Conservation (phyloP, 2,329 filamentous ascomycete species). For the Cladophialophora chaetospira region DNA sequence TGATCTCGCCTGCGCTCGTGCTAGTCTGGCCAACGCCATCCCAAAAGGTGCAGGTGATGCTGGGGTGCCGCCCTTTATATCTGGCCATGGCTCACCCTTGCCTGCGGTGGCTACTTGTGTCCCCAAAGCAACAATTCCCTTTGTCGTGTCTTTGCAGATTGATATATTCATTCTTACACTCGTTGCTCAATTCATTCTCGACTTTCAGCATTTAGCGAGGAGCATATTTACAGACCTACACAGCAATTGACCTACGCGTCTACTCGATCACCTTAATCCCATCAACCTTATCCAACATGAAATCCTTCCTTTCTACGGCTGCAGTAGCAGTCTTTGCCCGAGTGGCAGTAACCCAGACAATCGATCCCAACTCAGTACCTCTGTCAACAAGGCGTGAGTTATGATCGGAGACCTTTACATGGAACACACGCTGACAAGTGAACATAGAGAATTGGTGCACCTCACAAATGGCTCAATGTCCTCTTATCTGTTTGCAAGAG, state of each 20-base stretch:
- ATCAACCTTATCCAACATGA: slow-evolving; percentile 13
- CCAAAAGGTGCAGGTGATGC: slow-evolving; percentile 8
- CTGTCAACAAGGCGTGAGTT: slow-evolving; percentile 41
- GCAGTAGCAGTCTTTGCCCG: slow-evolving; percentile 39
- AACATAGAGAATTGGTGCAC: slow-evolving; percentile 46
- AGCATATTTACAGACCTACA: neutral
- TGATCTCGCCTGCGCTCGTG: slow-evolving; percentile 1
- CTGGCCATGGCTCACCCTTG: slow-evolving; percentile 9
- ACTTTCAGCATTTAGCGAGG: neutral
- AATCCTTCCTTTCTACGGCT: slow-evolving; percentile 33
- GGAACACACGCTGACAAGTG: neutral
- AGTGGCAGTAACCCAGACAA: slow-evolving; percentile 41
- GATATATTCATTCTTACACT: neutral
- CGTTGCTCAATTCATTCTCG: neutral
- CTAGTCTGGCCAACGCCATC: slow-evolving; percentile 3
- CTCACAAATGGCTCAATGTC: slow-evolving; percentile 46
- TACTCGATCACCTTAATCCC: neutral
- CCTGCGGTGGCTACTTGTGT: neutral
- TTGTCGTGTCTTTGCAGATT: slow-evolving; percentile 4
- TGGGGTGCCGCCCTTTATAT: slow-evolving; percentile 7
- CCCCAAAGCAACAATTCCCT: slow-evolving; percentile 3
- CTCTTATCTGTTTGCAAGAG: slow-evolving; percentile 49
- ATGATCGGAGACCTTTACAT: neutral
- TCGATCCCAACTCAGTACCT: slow-evolving; percentile 43
- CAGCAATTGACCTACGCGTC: neutral